Conservation (phyloP, 1,284 basidiomycete genomes). For the Ceratobasidium sp. region DNA sequence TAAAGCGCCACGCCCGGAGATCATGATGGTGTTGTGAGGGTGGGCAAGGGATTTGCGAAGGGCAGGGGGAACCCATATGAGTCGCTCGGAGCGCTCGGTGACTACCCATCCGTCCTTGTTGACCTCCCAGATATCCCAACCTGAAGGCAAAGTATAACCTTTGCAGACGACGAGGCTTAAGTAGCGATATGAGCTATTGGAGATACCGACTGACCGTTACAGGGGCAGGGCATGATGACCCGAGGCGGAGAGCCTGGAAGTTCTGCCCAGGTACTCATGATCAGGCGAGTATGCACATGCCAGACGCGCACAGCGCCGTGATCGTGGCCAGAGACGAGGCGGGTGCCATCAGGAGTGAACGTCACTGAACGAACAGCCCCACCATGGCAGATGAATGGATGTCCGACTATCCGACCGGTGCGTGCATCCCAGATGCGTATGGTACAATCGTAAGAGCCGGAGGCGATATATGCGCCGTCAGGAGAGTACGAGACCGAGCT, state of each 20-base stretch:
- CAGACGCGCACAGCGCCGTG: background rate
- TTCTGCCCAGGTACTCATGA: too few species aligned
- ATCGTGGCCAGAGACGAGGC: background rate
- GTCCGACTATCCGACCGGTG: too few species aligned
- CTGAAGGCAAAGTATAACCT: background rate
- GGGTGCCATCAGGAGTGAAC: background rate
- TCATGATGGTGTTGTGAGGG: background rate
- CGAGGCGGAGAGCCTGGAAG: too few species aligned
- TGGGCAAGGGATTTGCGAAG: background rate
- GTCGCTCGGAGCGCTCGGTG: background rate
- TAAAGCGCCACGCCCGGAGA: background rate
- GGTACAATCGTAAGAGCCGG: too few species aligned
- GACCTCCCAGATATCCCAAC: background rate
- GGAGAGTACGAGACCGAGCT: too few species aligned
- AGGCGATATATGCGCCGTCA: too few species aligned
- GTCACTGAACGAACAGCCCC: too few species aligned
- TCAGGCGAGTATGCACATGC: background rate
- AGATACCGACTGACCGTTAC: too few species aligned
- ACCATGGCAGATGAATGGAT: too few species aligned
- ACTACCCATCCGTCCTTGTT: background rate
- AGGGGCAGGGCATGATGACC: too few species aligned
- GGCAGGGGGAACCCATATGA: background rate
- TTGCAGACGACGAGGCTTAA: background rate
- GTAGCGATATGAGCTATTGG: too few species aligned
- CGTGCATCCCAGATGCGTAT: too few species aligned